phyloP scores from a whole-genome alignment of 164 flowering plant species.

The Stephania cephalantha region DNA sequence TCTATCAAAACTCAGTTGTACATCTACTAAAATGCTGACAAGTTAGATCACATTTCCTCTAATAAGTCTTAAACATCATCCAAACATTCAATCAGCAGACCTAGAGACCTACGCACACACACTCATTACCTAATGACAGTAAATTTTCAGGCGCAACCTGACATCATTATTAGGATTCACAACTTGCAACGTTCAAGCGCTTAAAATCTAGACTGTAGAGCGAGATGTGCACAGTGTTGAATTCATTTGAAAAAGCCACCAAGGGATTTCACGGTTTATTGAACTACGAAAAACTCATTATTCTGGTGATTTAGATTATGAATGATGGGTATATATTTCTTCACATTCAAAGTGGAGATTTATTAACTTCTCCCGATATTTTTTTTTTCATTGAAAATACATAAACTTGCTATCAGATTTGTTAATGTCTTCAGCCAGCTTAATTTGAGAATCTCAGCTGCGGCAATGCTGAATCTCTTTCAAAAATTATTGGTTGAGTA shows the following conservation, averaged over 20 bases:
- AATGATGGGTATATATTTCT: not conserved
- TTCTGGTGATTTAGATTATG: not conserved
- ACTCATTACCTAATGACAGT: not conserved
- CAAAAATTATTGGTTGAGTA: not conserved
- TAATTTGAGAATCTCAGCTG: not conserved
- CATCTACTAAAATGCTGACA: not conserved
- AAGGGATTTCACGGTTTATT: not conserved
- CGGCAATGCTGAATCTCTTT: not conserved
- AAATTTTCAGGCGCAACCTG: not conserved
- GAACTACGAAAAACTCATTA: not conserved
- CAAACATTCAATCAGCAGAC: not conserved
- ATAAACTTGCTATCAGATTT: not conserved
- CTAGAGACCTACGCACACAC: not conserved
- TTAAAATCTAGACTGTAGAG: not conserved
- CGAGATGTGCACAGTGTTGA: not conserved
- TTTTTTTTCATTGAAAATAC: not conserved
- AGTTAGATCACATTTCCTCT: not conserved
- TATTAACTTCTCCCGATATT: not conserved
- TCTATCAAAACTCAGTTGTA: not conserved
- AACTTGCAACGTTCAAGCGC: not conserved
- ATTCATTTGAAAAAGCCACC: not conserved
- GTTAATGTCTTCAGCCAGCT: not conserved
- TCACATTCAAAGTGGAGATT: not conserved
- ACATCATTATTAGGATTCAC: not conserved
- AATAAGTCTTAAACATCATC: not conserved